A percentile compares a stretch with the other conserved stretches of the same genome.
Conservation (phyloP, 805 yeast genomes). For the Metschnikowia baotianmanensis region DNA sequence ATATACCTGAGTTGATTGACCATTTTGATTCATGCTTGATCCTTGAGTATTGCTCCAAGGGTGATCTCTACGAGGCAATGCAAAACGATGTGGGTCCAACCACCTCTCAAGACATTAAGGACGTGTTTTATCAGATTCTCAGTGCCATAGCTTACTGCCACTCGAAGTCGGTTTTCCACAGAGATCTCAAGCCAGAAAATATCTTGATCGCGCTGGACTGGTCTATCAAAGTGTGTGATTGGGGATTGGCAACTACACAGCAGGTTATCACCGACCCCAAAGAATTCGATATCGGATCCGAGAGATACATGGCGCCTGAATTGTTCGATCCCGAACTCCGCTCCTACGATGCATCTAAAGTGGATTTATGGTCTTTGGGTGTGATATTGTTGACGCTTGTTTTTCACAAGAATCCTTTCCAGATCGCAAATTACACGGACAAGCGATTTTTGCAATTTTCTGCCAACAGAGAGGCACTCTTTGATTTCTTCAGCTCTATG, state of each 20-base stretch:
- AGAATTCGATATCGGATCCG: conserved; percentile 81
- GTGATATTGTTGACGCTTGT: conserved; percentile 77
- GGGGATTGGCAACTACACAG: conserved; percentile 56
- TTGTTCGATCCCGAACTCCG: conserved; percentile 61
- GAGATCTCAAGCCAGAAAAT: conserved; percentile 60
- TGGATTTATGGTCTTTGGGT: conserved; percentile 89
- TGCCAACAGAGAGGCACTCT: conserved; percentile 80
- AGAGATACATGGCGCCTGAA: conserved; percentile 95
- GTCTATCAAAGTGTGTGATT: conserved; percentile 56
- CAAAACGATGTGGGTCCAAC: conserved; percentile 62
- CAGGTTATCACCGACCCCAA: conserved; percentile 51
- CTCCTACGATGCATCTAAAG: conserved; percentile 73
- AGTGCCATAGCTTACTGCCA: conserved; percentile 54
- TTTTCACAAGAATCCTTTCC: conserved; percentile 87
- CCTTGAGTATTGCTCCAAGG: conserved; percentile 82
- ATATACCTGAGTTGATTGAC: conserved; percentile 47
- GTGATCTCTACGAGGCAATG: conserved; percentile 82
- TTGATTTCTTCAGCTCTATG: conserved; percentile 89
- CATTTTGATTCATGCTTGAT: conserved; percentile 51
- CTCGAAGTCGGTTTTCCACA: conserved; percentile 46
- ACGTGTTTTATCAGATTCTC: conserved; percentile 50
- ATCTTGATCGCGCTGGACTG: conserved; percentile 49
- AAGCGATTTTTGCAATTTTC: conserved; percentile 84
- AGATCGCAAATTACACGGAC: conserved; percentile 75
- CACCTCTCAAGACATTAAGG: conserved; percentile 52